These are phyloP conservation scores for Rhodotorula sp. DNA, from an alignment of 1,284 basidiomycete genomes.

Conservation along the genomic window DNA sequence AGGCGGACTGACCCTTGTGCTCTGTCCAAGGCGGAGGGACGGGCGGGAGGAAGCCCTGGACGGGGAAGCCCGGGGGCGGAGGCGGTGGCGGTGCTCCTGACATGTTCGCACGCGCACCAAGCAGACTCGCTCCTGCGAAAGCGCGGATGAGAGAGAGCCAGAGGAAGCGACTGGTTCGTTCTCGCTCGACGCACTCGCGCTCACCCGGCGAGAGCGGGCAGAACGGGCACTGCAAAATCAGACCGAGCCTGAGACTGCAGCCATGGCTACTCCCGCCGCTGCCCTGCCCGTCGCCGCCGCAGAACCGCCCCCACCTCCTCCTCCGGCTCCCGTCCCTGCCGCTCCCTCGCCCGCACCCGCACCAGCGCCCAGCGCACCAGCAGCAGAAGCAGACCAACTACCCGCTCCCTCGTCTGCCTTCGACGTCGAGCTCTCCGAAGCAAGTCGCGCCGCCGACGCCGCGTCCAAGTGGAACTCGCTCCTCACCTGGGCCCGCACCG, in stretches of 20 bases:
- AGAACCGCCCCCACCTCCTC: too few relatives aligned
- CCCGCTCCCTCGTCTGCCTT: neutral
- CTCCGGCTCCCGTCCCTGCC: neutral
- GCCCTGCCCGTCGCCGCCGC: neutral
- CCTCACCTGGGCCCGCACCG: neutral
- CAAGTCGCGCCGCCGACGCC: neutral
- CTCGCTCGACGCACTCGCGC: neutral
- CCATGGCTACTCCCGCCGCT: neutral
- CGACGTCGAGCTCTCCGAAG: neutral
- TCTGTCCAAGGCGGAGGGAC: constrained; percentile 31
- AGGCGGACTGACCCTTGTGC: constrained; percentile 11
- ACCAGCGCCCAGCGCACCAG: neutral
- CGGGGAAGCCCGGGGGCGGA: constrained; percentile 16
- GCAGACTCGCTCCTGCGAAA: too few relatives aligned
- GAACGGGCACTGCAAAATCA: too few relatives aligned
- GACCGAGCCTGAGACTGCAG: too few relatives aligned
- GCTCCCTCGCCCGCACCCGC: neutral
- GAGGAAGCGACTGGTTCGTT: neutral
- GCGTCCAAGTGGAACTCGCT: constrained; percentile 8
- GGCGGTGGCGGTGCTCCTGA: neutral
- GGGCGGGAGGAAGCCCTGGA: constrained; percentile 10
- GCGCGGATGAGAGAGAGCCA: too few relatives aligned
- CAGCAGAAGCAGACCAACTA: neutral
- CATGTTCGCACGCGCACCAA: neutral
- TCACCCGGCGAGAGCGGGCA: neutral